Percentiles rank a stretch among this genome's conserved stretches.
Evolutionary conservation across 805 yeast genomes (phyloP).

Genomic region (Komagataella mondaviorum): DNA sequence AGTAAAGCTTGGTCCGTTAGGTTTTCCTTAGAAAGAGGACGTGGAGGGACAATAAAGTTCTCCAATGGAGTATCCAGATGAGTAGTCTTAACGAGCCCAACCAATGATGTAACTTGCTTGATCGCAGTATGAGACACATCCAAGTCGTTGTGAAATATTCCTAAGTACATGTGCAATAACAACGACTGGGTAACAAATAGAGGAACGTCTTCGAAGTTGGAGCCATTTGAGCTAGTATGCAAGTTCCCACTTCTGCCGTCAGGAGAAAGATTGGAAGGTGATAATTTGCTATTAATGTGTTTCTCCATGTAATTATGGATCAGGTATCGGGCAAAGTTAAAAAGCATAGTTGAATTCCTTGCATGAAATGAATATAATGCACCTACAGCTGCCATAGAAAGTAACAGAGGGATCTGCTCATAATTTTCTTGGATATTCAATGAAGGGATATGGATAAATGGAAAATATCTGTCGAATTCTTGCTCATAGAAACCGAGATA

Average conservation of each 20-base stretch:
- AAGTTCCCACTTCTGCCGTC: neutral
- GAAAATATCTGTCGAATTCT: constrained; percentile 73
- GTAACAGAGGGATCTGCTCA: constrained; percentile 47
- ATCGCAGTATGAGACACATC: constrained; percentile 34
- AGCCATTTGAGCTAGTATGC: neutral
- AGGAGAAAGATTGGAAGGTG: constrained; percentile 6
- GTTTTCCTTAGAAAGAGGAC: constrained; percentile 9
- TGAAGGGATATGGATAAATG: constrained; percentile 68
- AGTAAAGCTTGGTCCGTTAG: constrained; percentile 14
- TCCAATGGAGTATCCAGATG: constrained; percentile 38
- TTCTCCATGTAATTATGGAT: constrained; percentile 54
- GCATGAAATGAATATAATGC: constrained; percentile 78
- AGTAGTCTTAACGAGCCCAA: constrained; percentile 38
- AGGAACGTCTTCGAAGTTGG: constrained; percentile 37
- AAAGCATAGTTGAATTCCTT: constrained; percentile 56
- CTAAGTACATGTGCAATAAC: constrained; percentile 39
- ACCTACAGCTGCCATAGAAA: constrained; percentile 82
- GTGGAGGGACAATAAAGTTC: constrained; percentile 27
- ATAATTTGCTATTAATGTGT: constrained; percentile 22
- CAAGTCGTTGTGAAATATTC: constrained; percentile 41
- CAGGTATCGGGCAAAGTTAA: constrained; percentile 52
- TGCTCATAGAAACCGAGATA: constrained; percentile 63
- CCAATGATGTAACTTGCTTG: constrained; percentile 40
- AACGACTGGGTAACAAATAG: constrained; percentile 43
- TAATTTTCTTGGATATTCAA: constrained; percentile 32